Base-by-base conservation (phyloP, 2,329 filamentous ascomycete species). In the Aureobasidium sp. region DNA sequence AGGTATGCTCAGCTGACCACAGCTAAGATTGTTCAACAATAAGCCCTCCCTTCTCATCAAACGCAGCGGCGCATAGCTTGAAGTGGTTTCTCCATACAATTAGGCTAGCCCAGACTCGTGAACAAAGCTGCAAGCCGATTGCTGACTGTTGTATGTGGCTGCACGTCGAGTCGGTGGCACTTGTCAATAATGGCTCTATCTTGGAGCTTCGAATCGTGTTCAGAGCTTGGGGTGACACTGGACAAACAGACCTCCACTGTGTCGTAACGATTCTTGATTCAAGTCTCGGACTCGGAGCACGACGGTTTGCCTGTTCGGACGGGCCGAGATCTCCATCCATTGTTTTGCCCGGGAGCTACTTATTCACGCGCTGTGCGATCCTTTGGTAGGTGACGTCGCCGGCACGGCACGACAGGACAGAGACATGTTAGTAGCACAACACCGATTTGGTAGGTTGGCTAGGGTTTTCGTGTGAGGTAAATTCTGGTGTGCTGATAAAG, bases 341-440 rank as follows among this genome's bases (percentile, higher is more conserved):
- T 57, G 41, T 55, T 47, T 46, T 27, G n/a, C 15, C 12, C 53
- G 20, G 27, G 27, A 46, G 53, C 41, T 57, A 39, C 32, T 48
- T 12, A 17, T 51, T 12, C 29, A 36, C 29, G 39, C 53, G 27
- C 23, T 57, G 27, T 46, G n/a, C 39, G 15, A 12, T 47, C 20
- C 42, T 48, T 2, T 48, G 55, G 55, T 58, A 48, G n/a, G 55
- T 58, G 55, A 58, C 55, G 55, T 58, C 55, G 55, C 42, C 55
- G 55, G 55, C 42, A 58, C 55, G 55, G 55, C 55, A 58, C 55
- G 55, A 37, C n/a, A 48, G 47, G 27, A 48, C 53, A 57, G 27
- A 57, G 39, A 57, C 39, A 57, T 44, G 10, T 8, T 23, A 47
- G 32, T 44, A 20, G 42, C 53, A 39, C 37, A 41, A 26, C 8